These are phyloP conservation scores for Entrophospora sp. DNA, from an alignment of 192 early-diverging fungal genomes.

Conservation along the genomic window DNA sequence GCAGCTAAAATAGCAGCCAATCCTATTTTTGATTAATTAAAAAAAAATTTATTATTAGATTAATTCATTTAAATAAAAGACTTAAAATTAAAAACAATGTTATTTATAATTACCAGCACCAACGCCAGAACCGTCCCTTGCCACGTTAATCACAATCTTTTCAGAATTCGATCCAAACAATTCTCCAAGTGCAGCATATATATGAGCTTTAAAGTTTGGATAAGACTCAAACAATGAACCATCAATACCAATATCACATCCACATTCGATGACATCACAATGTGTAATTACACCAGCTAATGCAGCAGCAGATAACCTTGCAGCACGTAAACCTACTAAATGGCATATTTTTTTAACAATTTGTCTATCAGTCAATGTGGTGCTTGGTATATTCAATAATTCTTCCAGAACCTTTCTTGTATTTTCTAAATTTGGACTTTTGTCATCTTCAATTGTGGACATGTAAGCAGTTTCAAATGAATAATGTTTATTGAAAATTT, in stretches of 20 bases:
- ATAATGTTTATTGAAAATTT: slow-evolving; percentile 59
- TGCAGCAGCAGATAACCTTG: slow-evolving; percentile 67
- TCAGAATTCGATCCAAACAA: slow-evolving; percentile 55
- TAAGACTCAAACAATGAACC: slow-evolving; percentile 71
- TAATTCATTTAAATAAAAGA: neutral
- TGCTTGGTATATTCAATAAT: slow-evolving; percentile 51
- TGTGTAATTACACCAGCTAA: slow-evolving; percentile 65
- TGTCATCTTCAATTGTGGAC: slow-evolving; percentile 70
- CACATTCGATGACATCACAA: slow-evolving; percentile 38
- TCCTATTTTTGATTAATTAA: neutral
- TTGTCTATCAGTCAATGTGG: slow-evolving; percentile 65
- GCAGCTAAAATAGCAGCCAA: slow-evolving; percentile 8
- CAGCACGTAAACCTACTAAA: slow-evolving; percentile 77
- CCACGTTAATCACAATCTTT: slow-evolving; percentile 62
- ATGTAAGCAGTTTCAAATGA: slow-evolving; percentile 73
- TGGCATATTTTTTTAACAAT: slow-evolving; percentile 75
- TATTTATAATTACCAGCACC: slow-evolving; percentile 57
- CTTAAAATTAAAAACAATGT: slow-evolving; percentile 24
- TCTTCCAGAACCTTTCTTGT: slow-evolving; percentile 67
- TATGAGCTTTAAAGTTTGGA: slow-evolving; percentile 66
- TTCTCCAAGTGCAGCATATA: slow-evolving; percentile 67
- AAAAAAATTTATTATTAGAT: neutral
- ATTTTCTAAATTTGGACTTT: slow-evolving; percentile 47
- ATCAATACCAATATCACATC: slow-evolving; percentile 63
- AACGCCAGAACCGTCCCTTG: slow-evolving; percentile 77